phyloP scores from a whole-genome alignment of 2,329 filamentous ascomycete species.

The Byssoonygena ceratinophila region DNA sequence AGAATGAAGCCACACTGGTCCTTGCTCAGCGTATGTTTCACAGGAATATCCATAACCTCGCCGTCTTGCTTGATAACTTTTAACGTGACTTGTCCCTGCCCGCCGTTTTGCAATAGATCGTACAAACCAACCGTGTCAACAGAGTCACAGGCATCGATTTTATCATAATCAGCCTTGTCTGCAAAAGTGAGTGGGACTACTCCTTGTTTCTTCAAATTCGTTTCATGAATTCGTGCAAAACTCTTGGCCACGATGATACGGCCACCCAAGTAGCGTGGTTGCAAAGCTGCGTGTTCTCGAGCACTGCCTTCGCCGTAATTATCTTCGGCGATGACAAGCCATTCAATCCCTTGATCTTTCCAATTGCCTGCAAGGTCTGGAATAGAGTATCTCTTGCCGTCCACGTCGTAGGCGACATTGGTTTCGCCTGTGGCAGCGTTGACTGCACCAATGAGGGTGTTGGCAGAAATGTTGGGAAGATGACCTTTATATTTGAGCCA shows the following conservation, averaged over 20 bases:
- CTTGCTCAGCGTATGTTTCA: constrained; percentile 77
- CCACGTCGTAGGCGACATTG: constrained; percentile 80
- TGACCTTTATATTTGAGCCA: constrained; percentile 99
- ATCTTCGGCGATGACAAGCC: constrained; percentile 93
- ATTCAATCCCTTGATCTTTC: constrained; percentile 63
- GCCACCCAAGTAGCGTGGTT: constrained; percentile 81
- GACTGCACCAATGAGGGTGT: constrained; percentile 90
- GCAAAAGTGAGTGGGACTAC: constrained; percentile 88
- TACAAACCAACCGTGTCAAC: constrained; percentile 74
- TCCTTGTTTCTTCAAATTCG: constrained; percentile 94
- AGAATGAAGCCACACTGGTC: constrained; percentile 90
- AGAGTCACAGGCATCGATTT: constrained; percentile 69
- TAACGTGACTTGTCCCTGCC: constrained; percentile 65
- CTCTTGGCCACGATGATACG: constrained; percentile 74
- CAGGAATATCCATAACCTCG: constrained; percentile 57
- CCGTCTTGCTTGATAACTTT: constrained; percentile 54
- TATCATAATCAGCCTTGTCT: constrained; percentile 78
- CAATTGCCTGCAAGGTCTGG: constrained; percentile 77
- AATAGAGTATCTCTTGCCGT: constrained; percentile 64
- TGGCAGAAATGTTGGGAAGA: constrained; percentile 92
- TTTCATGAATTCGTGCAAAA: constrained; percentile 89
- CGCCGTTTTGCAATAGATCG: constrained; percentile 66
- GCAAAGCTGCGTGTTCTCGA: constrained; percentile 78
- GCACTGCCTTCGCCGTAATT: constrained; percentile 93
- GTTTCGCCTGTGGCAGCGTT: constrained; percentile 89